Evolutionary conservation across 139 green algal genomes (phyloP).

Genomic region (Klebsormidium nitens): DNA sequence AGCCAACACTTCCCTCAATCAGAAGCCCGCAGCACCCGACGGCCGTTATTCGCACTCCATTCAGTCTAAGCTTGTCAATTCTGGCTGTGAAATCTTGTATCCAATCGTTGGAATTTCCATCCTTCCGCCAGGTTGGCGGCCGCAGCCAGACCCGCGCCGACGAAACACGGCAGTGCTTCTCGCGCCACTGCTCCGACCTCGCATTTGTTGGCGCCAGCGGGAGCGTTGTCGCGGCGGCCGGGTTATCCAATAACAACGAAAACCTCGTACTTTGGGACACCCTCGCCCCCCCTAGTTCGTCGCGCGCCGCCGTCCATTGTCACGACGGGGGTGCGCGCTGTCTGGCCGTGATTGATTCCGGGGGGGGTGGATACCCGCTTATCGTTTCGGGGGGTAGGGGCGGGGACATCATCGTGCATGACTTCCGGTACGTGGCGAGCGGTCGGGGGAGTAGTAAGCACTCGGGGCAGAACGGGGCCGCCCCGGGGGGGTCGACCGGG

Average conservation of each 20-base stretch:
- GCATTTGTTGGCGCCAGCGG: constrained; percentile 22
- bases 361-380: constrained; percentile 11
- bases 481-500: too few relatives aligned
- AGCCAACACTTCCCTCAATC: too few relatives aligned
- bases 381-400: constrained; percentile 30
- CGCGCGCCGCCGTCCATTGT: constrained; percentile 14
- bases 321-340: constrained; percentile 23
- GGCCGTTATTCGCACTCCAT: too few relatives aligned
- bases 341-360: constrained; percentile 10
- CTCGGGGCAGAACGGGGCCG: too few relatives aligned
- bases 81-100: too few relatives aligned
- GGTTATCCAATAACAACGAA: background rate
- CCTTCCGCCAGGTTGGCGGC: constrained; percentile 24
- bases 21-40: too few relatives aligned
- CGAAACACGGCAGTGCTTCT: constrained; percentile 34
- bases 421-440: constrained; percentile 25
- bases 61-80: too few relatives aligned
- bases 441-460: too few relatives aligned
- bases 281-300: constrained; percentile 14
- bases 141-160: constrained; percentile 20
- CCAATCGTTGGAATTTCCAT: too few relatives aligned
- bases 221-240: constrained; percentile 21
- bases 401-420: constrained; percentile 24
- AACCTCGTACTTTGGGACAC: constrained; percentile 40
- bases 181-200: constrained; percentile 10